Conservation (phyloP, 371 early-diverging fungal species). For the Mortierella sp. region DNA sequence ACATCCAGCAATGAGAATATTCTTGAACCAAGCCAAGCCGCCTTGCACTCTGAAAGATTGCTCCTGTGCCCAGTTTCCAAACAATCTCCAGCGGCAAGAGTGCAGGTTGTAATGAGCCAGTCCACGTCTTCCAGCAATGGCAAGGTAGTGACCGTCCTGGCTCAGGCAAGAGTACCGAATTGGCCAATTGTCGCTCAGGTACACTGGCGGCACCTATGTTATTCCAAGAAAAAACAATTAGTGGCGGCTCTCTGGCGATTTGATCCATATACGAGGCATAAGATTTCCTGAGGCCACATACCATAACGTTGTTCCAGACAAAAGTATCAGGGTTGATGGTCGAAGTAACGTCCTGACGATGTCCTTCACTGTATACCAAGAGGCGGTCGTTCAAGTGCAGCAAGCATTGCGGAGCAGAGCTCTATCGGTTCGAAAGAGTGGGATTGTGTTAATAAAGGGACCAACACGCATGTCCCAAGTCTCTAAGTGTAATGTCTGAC, state of each 20-base stretch:
- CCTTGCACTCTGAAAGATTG: constrained; percentile 80
- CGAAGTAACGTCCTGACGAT: constrained; percentile 74
- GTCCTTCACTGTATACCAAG: constrained; percentile 77
- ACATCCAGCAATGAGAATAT: constrained; percentile 77
- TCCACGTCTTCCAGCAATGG: constrained; percentile 86
- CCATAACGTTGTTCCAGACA: constrained; percentile 84
- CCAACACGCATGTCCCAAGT: background rate
- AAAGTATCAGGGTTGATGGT: constrained; percentile 81
- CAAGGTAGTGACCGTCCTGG: constrained; percentile 78
- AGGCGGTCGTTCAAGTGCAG: constrained; percentile 83
- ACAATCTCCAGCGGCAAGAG: constrained; percentile 87
- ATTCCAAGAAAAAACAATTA: too few relatives aligned
- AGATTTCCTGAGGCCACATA: constrained; percentile 26
- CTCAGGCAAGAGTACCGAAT: constrained; percentile 81
- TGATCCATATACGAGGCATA: too few relatives aligned
- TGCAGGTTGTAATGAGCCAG: constrained; percentile 81
- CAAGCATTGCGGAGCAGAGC: constrained; percentile 75
- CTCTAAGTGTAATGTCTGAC: background rate
- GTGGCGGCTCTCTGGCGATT: too few relatives aligned
- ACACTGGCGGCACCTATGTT: constrained; percentile 77
- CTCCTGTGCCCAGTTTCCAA: constrained; percentile 90
- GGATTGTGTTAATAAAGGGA: background rate
- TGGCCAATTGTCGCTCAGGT: constrained; percentile 89
- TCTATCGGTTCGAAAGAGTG: constrained; percentile 58
- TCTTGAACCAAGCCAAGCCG: constrained; percentile 85